phyloP scores from a whole-genome alignment of 2,329 filamentous ascomycete genomes.

The Fusarium cyanostomum region DNA sequence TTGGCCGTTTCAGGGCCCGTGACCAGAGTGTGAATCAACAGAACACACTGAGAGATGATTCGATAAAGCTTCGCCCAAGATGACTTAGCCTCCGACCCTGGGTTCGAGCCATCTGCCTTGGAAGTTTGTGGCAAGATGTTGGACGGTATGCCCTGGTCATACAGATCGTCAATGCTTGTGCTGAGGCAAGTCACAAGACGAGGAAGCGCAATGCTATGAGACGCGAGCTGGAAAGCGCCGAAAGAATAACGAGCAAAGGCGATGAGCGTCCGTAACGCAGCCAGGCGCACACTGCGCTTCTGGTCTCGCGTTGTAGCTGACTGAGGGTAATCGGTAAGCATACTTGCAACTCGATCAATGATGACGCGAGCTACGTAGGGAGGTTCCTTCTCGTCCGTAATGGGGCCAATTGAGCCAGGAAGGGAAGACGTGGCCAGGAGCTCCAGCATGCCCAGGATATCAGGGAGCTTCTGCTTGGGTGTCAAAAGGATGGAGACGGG shows the following conservation, averaged over 20 bases:
- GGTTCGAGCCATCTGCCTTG: slow-evolving; percentile 3
- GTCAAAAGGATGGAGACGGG: slow-evolving; percentile 74
- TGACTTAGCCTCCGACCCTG: slow-evolving; percentile 19
- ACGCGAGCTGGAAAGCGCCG: slow-evolving; percentile 71
- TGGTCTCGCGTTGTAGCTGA: slow-evolving; percentile 48
- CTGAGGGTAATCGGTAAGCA: slow-evolving; percentile 66
- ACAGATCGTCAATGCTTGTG: slow-evolving; percentile 76
- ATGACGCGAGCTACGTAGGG: slow-evolving; percentile 57
- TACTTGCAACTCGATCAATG: slow-evolving; percentile 70
- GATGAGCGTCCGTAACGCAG: slow-evolving; percentile 64
- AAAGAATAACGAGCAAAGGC: slow-evolving; percentile 70
- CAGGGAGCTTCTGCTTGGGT: slow-evolving; percentile 69
- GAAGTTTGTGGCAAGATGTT: slow-evolving; percentile 49
- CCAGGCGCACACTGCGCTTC: slow-evolving; percentile 56
- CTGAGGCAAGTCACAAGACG: slow-evolving; percentile 74
- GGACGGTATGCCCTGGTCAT: slow-evolving; percentile 62
- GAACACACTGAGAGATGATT: slow-evolving; percentile 59
- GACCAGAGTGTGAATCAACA: slow-evolving; percentile 62
- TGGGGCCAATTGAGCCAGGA: slow-evolving; percentile 71
- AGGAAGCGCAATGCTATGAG: slow-evolving; percentile 75
- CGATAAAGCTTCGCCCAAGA: slow-evolving; percentile 50
- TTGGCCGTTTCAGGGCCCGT: slow-evolving; percentile 58
- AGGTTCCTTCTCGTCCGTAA: slow-evolving; percentile 57
- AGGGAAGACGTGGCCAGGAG: slow-evolving; percentile 74
- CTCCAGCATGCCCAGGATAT: slow-evolving; percentile 71